Evolutionary conservation across 2,329 filamentous ascomycete genomes (phyloP).

Genomic region (Penicillium brevicompactum): DNA sequence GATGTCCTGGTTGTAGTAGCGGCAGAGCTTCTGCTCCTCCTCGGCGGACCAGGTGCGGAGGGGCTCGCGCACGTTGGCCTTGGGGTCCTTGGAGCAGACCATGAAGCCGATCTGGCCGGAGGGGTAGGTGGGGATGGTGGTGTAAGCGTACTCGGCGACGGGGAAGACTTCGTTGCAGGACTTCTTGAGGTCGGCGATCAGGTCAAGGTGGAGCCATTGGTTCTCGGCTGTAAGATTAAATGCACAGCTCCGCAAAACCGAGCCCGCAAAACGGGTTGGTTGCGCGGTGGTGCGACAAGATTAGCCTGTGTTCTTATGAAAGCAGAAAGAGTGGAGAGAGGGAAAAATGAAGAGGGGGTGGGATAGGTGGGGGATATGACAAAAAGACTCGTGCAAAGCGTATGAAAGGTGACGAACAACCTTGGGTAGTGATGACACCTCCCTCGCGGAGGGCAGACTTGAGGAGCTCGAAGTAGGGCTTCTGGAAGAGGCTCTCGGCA

Average conservation of each 20-base stretch:
- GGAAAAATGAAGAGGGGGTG: constrained; percentile 8
- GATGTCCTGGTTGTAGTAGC: constrained; percentile 96
- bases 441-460: constrained; percentile 86
- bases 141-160: constrained; percentile 97
- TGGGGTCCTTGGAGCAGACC: constrained; percentile 96
- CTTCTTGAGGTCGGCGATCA: constrained; percentile 96
- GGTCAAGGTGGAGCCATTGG: constrained; percentile 95
- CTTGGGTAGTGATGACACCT: constrained; percentile 99
- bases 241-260: constrained; percentile 34
- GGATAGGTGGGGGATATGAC: constrained; percentile 49
- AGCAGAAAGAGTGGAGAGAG: constrained; percentile 4
- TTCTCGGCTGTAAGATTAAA: constrained; percentile 74
- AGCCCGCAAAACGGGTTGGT: constrained; percentile 32
- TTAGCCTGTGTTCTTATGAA: constrained; percentile 25
- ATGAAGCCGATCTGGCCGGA: constrained; percentile 99
- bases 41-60: constrained; percentile 78
- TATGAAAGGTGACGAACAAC: constrained; percentile 90
- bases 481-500: constrained; percentile 95
- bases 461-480: constrained; percentile 96
- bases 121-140: constrained; percentile 96
- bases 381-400: constrained; percentile 57
- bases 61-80: constrained; percentile 80
- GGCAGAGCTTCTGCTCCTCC: constrained; percentile 90
- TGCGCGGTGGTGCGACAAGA: constrained; percentile 29
- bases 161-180: constrained; percentile 97